phyloP scores from a whole-genome alignment of 78 protist genomes.

The Dictyostelium intermedium region DNA sequence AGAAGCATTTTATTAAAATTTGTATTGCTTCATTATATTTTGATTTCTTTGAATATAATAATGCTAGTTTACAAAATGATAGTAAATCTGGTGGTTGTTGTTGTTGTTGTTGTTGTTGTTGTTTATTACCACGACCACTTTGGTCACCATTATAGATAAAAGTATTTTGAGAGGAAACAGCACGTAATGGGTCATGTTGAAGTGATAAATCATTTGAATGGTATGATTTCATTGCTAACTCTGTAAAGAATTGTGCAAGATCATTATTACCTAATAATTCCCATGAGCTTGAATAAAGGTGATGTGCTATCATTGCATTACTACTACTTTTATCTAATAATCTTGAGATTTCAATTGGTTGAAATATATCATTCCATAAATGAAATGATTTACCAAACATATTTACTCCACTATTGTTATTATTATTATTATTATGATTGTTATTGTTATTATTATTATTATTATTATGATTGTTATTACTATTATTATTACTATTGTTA shows the following conservation, averaged over 20 bases:
- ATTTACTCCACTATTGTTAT: background rate
- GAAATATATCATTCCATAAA: slow-evolving; percentile 39
- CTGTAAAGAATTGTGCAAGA: slow-evolving; percentile 19
- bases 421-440: background rate
- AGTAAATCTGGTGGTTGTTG: background rate
- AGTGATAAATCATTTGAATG: background rate
- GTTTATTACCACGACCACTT: background rate
- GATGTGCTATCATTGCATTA: background rate
- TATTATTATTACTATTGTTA: background rate
- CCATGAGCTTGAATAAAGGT: slow-evolving; percentile 32
- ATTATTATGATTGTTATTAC: background rate
- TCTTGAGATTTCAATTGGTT: slow-evolving; percentile 1
- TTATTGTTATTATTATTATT: background rate
- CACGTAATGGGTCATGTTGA: background rate
- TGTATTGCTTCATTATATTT: background rate
- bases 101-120: background rate
- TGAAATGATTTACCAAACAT: background rate
- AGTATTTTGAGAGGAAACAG: background rate
- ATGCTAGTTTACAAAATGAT: slow-evolving; percentile 32
- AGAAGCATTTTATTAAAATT: background rate
- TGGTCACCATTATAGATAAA: background rate
- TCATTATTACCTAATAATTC: slow-evolving; percentile 40
- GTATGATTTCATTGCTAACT: slow-evolving; percentile 18
- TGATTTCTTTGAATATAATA: slow-evolving; percentile 9
- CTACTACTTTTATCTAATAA: background rate